phyloP scores from a whole-genome alignment of 768 basidiomycete genomes.

The Plicaturopsis crispa region DNA sequence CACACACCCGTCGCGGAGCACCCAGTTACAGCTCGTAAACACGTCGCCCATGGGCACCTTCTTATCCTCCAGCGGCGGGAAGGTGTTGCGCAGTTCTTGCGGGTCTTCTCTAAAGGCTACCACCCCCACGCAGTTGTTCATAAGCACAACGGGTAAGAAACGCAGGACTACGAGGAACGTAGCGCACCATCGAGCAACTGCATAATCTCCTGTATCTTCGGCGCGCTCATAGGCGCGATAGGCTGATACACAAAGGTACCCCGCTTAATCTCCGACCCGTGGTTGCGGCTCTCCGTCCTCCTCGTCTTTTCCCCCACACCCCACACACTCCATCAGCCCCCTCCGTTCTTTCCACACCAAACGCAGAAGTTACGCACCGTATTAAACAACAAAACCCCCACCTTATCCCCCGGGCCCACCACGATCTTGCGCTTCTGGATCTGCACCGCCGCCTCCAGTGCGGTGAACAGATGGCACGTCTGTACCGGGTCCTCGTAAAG shows the following conservation, averaged over 20 bases:
- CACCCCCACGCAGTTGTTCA: no score
- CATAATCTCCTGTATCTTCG: slow-evolving; percentile 73
- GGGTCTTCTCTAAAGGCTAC: slow-evolving; percentile 67
- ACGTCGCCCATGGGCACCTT: slow-evolving; percentile 81
- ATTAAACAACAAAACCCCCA: slow-evolving; percentile 90
- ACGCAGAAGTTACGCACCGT: slow-evolving; percentile 65
- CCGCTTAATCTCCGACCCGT: slow-evolving; percentile 59
- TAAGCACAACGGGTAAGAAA: no score
- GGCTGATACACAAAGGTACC: slow-evolving; percentile 69
- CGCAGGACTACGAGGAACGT: no score
- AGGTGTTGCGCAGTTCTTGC: slow-evolving; percentile 44
- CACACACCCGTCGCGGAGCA: slow-evolving; percentile 78
- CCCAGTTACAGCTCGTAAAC: slow-evolving; percentile 85
- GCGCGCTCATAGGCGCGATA: slow-evolving; percentile 70
- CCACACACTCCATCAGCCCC: neutral
- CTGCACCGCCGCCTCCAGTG: slow-evolving; percentile 77
- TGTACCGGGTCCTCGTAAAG: slow-evolving; percentile 56
- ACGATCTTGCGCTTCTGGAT: slow-evolving; percentile 89
- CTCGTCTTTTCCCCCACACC: no score
- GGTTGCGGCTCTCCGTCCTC: slow-evolving; percentile 27
- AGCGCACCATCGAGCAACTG: slow-evolving; percentile 67
- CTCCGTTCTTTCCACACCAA: slow-evolving; percentile 31
- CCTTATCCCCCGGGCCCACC: slow-evolving; percentile 78
- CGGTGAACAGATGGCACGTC: slow-evolving; percentile 71
- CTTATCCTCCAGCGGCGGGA: slow-evolving; percentile 51